Evolutionary conservation across 2,329 filamentous ascomycete genomes (phyloP), one percentile per base, ranked within the genome.

Genomic region (Fusarium newnesense): DNA sequence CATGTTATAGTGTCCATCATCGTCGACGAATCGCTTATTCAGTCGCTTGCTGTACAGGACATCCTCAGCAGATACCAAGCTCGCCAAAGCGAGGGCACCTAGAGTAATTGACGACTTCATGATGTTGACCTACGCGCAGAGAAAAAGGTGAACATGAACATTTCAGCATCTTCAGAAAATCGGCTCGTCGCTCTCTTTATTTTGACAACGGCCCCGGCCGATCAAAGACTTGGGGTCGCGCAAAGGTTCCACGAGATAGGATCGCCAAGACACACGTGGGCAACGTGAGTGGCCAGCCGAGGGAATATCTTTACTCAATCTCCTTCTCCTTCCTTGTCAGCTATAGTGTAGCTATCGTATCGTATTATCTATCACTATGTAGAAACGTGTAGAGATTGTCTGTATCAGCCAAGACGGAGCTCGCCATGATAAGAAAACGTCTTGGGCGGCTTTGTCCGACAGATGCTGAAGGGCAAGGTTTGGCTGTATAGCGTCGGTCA

Each of bases 1-100:
- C 64, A 89, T 85, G 77, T 89, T 89, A 78, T 85, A 88, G 73
- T 89, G 84, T 40, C 86, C 87, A 8, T 83, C 77, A 30, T 79
- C 79, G 72, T 88, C 84, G 52, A 87, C 80, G 67, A 84, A 85
- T 39, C 87, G 86, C 81, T 87, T 89, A 44, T 78, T 74, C 44
- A 87, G 73, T 39, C 84, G 84, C 72, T 81, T 82, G 79, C 86
- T 89, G 75, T 85, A 83, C 32, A 89, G 81, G 18, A 83, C 83
- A 76, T 89, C 87, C 60, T 86, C 84, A 44, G 80, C 75, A 37
- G 64, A 75, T n/a, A 74, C 78, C 36, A 80, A 76, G n/a, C 78
- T 71, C 6, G 73, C 75, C 46, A 82, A 59, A 26, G 79, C 78
- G 50, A 79, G 58, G 5, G 74, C 68, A 54, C 63, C 64, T 49